Base-by-base conservation (phyloP, 2,329 filamentous ascomycete genomes). In the Arthrocladium fulminans region DNA sequence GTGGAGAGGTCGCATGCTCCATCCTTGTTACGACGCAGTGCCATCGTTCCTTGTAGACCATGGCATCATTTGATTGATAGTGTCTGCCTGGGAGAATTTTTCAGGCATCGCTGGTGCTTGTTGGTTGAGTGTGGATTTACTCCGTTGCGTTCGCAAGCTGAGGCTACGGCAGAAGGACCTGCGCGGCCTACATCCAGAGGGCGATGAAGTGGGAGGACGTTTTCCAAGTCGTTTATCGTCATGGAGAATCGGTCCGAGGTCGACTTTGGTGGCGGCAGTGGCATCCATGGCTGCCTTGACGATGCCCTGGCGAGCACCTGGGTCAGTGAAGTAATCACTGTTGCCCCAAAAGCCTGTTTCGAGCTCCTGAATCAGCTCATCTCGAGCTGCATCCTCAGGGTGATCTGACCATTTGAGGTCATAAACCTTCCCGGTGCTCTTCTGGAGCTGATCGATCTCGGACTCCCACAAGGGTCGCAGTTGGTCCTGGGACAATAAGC, bases 241-340 rank as follows among this genome's bases (percentile, higher is more conserved):
- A 12, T 40, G 19, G n/a, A 6, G 3, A 15, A 42, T 7, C 13
- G 20, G 39, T 19, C 17, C 24, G 9, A 42, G n/a, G 13, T 3
- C 12, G 3, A 23, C 15, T 29, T 42, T 42, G 10, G 12, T 10
- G 15, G 24, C 12, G 13, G 20, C 7, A 10, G 39, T 25, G 10
- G 39, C 39, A 42, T 42, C 39, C 39, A 42, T 42, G 19, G 39
- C 39, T 5, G 13, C 24, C 22, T 24, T 42, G 8, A 25, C 39
- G n/a, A 42, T 29, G 10, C 4, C 17, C 19, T 42, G 9, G 27
- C 39, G 27, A 42, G 39, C 39, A n/a, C 13, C n/a, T 10, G 8
- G 3, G 19, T 42, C 22, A 12, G 9, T 19, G 17, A 9, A 24
- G 39, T 25, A 42, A 17, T 8, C 13, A 4, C 15, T 17, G 22